A percentile compares a stretch with the other conserved stretches of the same genome.
Evolutionary conservation across 495 filamentous ascomycete genomes (phyloP).

Genomic region (Penicillium psychrofluorescens): DNA sequence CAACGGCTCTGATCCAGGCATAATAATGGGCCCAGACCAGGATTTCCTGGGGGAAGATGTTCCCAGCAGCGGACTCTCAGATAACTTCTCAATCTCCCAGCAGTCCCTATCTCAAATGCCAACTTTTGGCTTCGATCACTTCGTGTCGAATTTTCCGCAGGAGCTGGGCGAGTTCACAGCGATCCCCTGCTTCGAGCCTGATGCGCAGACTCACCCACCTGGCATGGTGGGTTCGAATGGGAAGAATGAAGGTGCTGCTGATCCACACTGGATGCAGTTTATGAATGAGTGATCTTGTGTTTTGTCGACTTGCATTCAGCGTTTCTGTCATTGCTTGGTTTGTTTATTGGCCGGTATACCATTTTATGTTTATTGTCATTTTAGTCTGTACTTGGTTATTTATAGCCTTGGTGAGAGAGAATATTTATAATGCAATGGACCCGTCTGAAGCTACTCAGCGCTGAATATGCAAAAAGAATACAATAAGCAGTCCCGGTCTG

Average conservation of each 20-base stretch:
- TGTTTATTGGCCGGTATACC: neutral
- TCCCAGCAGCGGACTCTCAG: conserved; percentile 15
- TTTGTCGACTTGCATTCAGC: neutral
- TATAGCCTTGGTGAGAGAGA: too few relatives aligned
- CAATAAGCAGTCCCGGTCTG: neutral
- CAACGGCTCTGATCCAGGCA: conserved; percentile 6
- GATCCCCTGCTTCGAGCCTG: conserved; percentile 39
- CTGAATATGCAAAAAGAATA: neutral
- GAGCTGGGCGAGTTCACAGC: conserved; percentile 41
- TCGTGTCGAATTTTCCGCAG: conserved; percentile 40
- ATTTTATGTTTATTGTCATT: neutral
- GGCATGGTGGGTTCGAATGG: conserved; percentile 15
- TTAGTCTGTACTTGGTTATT: neutral
- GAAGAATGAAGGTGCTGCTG: conserved; percentile 16
- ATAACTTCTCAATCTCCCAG: conserved; percentile 26
- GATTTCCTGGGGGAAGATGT: conserved; percentile 17
- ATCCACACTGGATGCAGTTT: conserved; percentile 35
- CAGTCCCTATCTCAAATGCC: conserved; percentile 27
- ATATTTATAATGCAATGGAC: neutral
- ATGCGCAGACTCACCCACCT: conserved; percentile 19
- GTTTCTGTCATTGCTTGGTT: neutral
- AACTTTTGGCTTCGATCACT: conserved; percentile 38
- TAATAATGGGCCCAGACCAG: conserved; percentile 3
- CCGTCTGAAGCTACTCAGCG: neutral
- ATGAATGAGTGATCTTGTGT: conserved; percentile 15